Percentiles rank a stretch among this genome's conserved stretches.
phyloP scores from a whole-genome alignment of 495 filamentous ascomycete species.

The Talaromyces stipitatus region DNA sequence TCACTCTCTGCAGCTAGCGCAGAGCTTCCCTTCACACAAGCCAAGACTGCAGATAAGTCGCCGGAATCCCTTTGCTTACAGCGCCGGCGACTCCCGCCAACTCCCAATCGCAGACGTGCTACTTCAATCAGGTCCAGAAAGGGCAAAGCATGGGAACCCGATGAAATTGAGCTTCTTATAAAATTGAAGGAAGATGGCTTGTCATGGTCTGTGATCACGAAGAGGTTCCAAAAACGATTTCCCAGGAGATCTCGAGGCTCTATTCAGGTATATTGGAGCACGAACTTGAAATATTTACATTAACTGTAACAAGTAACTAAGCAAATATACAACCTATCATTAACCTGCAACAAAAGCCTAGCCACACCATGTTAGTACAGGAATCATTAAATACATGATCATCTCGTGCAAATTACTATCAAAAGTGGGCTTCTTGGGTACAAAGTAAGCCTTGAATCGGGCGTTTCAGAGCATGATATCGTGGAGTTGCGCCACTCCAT shows the following conservation, averaged over 20 bases:
- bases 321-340: no score
- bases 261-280: slow-evolving; percentile 1
- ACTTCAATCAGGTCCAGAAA: background rate
- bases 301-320: no score
- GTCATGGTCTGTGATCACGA: background rate
- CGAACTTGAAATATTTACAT: slow-evolving; percentile 2
- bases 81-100: background rate
- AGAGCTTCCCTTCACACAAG: background rate
- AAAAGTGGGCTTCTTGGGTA: no score
- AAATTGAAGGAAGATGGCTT: background rate
- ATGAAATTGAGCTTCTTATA: slow-evolving; percentile 3
- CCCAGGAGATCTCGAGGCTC: background rate
- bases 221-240: background rate
- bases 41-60: background rate
- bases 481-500: no score
- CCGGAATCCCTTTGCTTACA: background rate
- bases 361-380: no score
- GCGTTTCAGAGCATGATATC: no score
- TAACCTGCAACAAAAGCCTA: no score
- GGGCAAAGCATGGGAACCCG: background rate
- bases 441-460: no score
- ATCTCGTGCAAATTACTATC: no score
- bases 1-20: background rate
- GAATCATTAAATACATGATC: no score
- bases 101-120: background rate